Evolutionary conservation across 2,329 filamentous ascomycete species (phyloP).

Genomic region (Exserohilum turcica): DNA sequence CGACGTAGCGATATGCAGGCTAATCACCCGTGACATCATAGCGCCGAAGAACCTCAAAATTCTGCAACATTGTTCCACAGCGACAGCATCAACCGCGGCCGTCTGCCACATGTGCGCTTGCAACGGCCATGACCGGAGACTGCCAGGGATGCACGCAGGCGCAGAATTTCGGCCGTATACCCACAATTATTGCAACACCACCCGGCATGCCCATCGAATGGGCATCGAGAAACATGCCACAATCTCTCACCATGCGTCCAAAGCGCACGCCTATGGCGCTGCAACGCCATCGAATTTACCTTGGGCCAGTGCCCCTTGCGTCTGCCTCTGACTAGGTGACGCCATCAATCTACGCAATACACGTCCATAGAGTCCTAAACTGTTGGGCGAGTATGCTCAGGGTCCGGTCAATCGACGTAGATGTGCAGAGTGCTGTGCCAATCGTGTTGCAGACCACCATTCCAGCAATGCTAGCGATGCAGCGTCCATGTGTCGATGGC

Average conservation of each 20-base stretch:
- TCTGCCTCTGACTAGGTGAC: conserved; percentile 22
- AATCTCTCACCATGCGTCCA: conserved; percentile 23
- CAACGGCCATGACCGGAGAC: conserved; percentile 18
- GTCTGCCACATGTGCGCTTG: conserved; percentile 30
- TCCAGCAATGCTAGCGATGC: conserved; percentile 1
- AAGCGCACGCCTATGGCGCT: conserved; percentile 9
- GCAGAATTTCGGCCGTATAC: conserved; percentile 18
- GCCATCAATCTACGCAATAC: conserved; percentile 23
- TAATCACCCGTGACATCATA: conserved; percentile 34
- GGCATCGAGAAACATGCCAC: conserved; percentile 27
- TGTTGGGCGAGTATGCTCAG: conserved; percentile 25
- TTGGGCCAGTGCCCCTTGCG: conserved; percentile 8
- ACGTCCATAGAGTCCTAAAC: conserved; percentile 15
- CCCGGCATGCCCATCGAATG: conserved; percentile 22
- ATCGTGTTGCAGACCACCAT: conserved; percentile 10
- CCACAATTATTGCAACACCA: conserved; percentile 32
- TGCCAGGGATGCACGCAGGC: conserved; percentile 16
- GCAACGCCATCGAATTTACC: conserved; percentile 11
- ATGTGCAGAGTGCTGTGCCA: conserved; percentile 14
- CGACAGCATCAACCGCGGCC: conserved; percentile 35
- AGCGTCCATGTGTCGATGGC: conserved; percentile 4
- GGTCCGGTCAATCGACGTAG: conserved; percentile 23
- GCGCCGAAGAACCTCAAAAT: conserved; percentile 23
- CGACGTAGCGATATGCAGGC: conserved; percentile 24
- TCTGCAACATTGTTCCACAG: conserved; percentile 30